Evolutionary conservation across 1,139 yeast genomes (phyloP).

Genomic region (Geotrichum restrictum): DNA sequence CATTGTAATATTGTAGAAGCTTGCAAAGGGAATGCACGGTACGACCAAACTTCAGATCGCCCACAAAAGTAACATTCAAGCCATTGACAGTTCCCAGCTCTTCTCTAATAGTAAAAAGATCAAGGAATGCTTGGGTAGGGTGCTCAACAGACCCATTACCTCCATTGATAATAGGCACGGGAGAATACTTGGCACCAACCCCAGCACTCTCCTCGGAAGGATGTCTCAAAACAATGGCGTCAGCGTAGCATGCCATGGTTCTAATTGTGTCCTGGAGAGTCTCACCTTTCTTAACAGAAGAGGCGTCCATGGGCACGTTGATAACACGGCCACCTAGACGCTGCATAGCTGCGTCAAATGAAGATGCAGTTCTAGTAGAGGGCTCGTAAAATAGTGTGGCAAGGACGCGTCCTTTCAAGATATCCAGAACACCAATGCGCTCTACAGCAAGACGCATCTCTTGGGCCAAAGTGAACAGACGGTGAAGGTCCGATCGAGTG

Average conservation of each 20-base stretch:
- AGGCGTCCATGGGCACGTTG: conserved; percentile 74
- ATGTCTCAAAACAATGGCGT: conserved; percentile 95
- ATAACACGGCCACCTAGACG: conserved; percentile 98
- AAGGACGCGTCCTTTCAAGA: conserved; percentile 83
- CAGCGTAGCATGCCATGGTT: conserved; percentile 91
- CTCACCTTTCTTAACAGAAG: conserved; percentile 97
- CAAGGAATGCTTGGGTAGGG: conserved; percentile 97
- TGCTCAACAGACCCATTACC: conserved; percentile 98
- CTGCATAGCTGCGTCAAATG: conserved; percentile 99
- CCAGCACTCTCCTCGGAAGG: conserved; percentile 90
- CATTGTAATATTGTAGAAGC: conserved; percentile 86
- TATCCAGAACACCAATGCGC: conserved; percentile 89
- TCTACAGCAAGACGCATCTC: conserved; percentile 97
- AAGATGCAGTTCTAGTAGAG: conserved; percentile 91
- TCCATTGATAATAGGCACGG: conserved; percentile 95
- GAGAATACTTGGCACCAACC: conserved; percentile 92
- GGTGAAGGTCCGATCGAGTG: conserved; percentile 81
- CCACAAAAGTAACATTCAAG: conserved; percentile 96
- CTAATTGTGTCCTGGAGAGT: conserved; percentile 95
- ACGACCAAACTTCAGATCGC: conserved; percentile 96
- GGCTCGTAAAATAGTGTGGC: conserved; percentile 98
- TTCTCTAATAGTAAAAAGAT: conserved; percentile 95
- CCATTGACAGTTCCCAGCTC: conserved; percentile 98
- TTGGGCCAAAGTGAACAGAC: conserved; percentile 92
- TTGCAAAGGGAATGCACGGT: conserved; percentile 96